Evolutionary conservation across 108 stramenopile species (phyloP).

Genomic region (Pseudonitzschia delicatissima): DNA sequence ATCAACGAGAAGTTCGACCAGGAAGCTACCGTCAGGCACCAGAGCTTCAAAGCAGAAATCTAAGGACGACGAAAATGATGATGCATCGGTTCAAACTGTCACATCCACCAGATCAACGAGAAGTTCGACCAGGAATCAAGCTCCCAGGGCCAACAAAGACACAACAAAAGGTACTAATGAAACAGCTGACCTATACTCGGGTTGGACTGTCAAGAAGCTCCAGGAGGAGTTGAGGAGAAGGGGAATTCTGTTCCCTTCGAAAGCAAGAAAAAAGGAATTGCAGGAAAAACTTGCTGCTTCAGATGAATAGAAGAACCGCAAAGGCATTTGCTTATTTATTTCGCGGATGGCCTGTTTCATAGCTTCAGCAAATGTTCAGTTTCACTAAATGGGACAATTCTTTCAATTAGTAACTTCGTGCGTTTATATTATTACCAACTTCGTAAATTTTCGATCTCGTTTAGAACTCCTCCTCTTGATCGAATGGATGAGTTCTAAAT

Average conservation of each 20-base stretch:
- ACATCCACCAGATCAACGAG: neutral
- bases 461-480: too few relatives aligned
- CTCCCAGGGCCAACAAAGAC: neutral
- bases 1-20: conserved; percentile 5
- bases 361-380: too few relatives aligned
- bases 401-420: too few relatives aligned
- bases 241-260: neutral
- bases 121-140: neutral
- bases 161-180: neutral
- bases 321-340: too few relatives aligned
- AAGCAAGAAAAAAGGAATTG: neutral
- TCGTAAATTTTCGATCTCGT: too few relatives aligned
- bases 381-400: too few relatives aligned
- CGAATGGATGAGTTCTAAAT: too few relatives aligned
- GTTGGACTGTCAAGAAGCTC: neutral
- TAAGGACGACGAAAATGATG: neutral
- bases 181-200: neutral
- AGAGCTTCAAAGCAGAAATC: neutral
- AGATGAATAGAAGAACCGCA: too few relatives aligned
- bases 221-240: neutral
- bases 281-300: too few relatives aligned
- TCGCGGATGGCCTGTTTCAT: too few relatives aligned
- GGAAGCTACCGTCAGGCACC: neutral
- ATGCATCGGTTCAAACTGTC: neutral
- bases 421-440: too few relatives aligned